A percentile compares a stretch with the other conserved stretches of the same genome.
Evolutionary conservation across 164 flowering plant genomes (phyloP).

Genomic region (Berberis vulgaris): DNA sequence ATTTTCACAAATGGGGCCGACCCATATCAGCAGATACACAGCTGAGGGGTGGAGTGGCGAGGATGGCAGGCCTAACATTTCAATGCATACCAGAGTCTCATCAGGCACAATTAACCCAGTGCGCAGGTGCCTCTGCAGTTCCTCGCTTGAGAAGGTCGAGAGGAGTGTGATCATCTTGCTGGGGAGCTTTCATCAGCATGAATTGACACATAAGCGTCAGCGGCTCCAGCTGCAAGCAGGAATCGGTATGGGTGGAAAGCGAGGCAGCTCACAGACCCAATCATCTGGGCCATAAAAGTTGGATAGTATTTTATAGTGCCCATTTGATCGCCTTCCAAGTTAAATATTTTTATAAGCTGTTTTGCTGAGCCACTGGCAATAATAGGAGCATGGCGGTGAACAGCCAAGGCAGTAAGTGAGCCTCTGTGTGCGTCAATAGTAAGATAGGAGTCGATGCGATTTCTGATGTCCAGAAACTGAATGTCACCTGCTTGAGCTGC

Average conservation of each 20-base stretch:
- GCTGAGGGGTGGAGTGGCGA: constrained; percentile 1
- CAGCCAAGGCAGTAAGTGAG: constrained; percentile 79
- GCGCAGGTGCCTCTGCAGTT: constrained; percentile 4
- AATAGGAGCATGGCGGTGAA: constrained; percentile 91
- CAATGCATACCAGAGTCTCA: constrained; percentile 1
- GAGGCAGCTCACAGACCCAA: constrained; percentile 89
- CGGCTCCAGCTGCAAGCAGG: constrained; percentile 82
- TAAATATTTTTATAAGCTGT: constrained; percentile 80
- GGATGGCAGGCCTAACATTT: neutral
- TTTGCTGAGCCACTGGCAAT: constrained; percentile 95
- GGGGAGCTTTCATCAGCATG: constrained; percentile 66
- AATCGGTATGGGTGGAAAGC: constrained; percentile 88
- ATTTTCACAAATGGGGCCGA: constrained; percentile 20
- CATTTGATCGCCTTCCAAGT: constrained; percentile 60
- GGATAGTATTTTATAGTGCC: constrained; percentile 61
- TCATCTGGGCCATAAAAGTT: constrained; percentile 86
- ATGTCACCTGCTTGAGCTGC: constrained; percentile 96
- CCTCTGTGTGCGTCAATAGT: constrained; percentile 83
- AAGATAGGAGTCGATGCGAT: constrained; percentile 39
- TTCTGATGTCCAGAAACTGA: constrained; percentile 82
- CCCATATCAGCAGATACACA: constrained; percentile 6
- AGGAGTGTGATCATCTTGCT: constrained; percentile 28
- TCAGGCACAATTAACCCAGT: constrained; percentile 2
- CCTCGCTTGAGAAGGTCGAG: neutral
- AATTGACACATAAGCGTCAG: constrained; percentile 73